phyloP scores from a whole-genome alignment of 1,139 yeast species.

The Saccharomyces hybrid region DNA sequence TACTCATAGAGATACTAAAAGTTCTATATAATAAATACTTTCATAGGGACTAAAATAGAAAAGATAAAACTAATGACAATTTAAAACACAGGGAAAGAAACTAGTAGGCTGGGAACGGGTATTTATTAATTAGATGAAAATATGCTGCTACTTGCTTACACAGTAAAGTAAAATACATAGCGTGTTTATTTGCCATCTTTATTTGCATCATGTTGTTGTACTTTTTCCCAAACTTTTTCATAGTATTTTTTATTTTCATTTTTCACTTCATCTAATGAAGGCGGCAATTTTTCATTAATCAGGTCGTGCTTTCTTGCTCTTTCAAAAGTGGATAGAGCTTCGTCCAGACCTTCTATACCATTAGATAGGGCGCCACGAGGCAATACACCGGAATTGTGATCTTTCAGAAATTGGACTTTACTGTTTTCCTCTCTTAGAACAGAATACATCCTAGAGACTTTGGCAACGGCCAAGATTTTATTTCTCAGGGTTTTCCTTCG shows the following conservation, averaged over 20 bases:
- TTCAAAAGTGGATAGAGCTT: conserved; percentile 67
- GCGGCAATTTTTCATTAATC: conserved; percentile 83
- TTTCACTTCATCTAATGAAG: conserved; percentile 53
- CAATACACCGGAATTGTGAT: conserved; percentile 57
- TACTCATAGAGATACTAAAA: not conserved
- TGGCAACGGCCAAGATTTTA: conserved; percentile 89
- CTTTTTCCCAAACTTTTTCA: conserved; percentile 19
- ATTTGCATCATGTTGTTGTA: conserved; percentile 2
- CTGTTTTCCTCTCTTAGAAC: conserved; percentile 86
- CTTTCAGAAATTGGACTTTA: conserved; percentile 72
- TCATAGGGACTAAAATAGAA: not conserved
- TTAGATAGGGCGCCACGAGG: conserved; percentile 84
- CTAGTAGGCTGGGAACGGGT: too few relatives aligned
- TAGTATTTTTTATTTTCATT: conserved; percentile 41
- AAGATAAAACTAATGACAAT: not conserved
- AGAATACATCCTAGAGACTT: conserved; percentile 88
- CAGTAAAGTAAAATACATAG: not conserved
- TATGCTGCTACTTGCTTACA: not conserved
- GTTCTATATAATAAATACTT: not conserved
- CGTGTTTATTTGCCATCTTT: not conserved
- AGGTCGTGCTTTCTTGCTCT: conserved; percentile 79
- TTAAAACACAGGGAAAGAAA: too few relatives aligned
- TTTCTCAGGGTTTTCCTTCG: conserved; percentile 59
- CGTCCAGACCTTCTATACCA: conserved; percentile 73
- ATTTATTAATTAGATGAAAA: not conserved